Percentiles rank a stretch among this genome's conserved stretches.
These are phyloP conservation scores for Peniophora sp. DNA, from an alignment of 1,284 basidiomycete species.

Conservation along the genomic window DNA sequence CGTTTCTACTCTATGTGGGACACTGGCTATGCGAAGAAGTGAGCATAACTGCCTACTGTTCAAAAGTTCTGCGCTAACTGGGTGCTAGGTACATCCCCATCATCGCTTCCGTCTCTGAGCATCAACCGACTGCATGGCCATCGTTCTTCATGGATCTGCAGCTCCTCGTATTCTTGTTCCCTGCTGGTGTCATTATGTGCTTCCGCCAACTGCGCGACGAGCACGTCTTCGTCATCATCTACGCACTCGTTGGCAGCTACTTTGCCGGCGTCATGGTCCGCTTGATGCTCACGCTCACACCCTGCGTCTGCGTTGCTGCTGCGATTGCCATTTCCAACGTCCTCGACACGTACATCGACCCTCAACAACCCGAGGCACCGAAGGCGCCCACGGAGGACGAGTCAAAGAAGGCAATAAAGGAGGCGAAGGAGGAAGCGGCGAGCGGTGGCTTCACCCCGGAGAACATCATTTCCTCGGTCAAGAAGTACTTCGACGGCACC, in stretches of 20 bases:
- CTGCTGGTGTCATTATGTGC: conserved; percentile 90
- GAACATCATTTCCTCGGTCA: conserved; percentile 15
- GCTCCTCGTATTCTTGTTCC: conserved; percentile 97
- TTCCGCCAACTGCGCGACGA: conserved; percentile 95
- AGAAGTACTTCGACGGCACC: conserved; percentile 23
- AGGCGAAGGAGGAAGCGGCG: conserved; percentile 34
- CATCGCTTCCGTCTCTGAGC: conserved; percentile 99
- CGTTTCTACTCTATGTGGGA: conserved; percentile 99
- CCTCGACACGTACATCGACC: conserved; percentile 86
- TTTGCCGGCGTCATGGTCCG: conserved; percentile 99
- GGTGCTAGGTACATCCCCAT: conserved; percentile 82
- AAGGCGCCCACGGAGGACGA: conserved; percentile 13
- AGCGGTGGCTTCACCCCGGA: conserved; percentile 33
- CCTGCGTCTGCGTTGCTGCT: conserved; percentile 85
- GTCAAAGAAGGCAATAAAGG: conserved; percentile 38
- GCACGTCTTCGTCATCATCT: conserved; percentile 98
- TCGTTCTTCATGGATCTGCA: conserved; percentile 99
- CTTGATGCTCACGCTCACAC: conserved; percentile 88
- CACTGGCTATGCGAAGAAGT: conserved; percentile 98
- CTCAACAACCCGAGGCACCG: conserved; percentile 43
- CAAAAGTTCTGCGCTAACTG: background rate
- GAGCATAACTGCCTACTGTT: no score
- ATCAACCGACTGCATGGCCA: conserved; percentile 99
- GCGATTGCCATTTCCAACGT: conserved; percentile 89
- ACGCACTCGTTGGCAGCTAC: conserved; percentile 93